Conservation (phyloP, 2,329 filamentous ascomycete genomes). For the Orbilia javanica region DNA sequence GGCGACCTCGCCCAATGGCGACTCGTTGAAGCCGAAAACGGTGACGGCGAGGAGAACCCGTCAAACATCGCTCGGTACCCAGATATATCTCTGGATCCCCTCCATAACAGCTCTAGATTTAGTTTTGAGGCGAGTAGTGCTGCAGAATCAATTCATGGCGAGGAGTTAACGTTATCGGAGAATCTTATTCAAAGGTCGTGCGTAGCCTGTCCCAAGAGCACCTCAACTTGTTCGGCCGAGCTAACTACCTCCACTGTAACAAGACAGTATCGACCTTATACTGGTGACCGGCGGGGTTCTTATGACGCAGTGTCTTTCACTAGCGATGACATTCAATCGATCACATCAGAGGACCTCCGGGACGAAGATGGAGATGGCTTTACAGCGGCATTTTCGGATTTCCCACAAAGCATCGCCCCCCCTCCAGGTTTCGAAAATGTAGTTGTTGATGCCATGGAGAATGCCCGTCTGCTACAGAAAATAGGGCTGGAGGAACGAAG, state of each 20-base stretch:
- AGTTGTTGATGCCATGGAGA: conserved; percentile 29
- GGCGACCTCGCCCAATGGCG: neutral
- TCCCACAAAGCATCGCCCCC: conserved; percentile 22
- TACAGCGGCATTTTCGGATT: conserved; percentile 60
- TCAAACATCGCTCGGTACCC: neutral
- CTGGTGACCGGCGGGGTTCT: conserved; percentile 63
- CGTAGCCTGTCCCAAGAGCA: conserved; percentile 59
- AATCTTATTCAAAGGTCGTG: conserved; percentile 69
- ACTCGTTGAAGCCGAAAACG: neutral
- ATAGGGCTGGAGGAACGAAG: conserved; percentile 14
- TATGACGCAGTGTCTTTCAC: conserved; percentile 63
- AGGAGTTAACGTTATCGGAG: conserved; percentile 66
- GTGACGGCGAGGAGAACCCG: conserved; percentile 1
- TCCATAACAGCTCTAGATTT: conserved; percentile 61
- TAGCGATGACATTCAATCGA: conserved; percentile 59
- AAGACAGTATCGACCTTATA: conserved; percentile 60
- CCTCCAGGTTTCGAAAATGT: conserved; percentile 56
- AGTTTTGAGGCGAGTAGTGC: conserved; percentile 74
- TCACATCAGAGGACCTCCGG: conserved; percentile 37
- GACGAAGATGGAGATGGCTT: conserved; percentile 58
- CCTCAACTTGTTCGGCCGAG: neutral
- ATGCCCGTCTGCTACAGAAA: conserved; percentile 37
- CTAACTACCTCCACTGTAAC: conserved; percentile 11
- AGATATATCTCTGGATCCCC: conserved; percentile 38
- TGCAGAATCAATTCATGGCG: conserved; percentile 76